Conservation (phyloP, 2,329 filamentous ascomycete genomes). For the Xylaria sp. region DNA sequence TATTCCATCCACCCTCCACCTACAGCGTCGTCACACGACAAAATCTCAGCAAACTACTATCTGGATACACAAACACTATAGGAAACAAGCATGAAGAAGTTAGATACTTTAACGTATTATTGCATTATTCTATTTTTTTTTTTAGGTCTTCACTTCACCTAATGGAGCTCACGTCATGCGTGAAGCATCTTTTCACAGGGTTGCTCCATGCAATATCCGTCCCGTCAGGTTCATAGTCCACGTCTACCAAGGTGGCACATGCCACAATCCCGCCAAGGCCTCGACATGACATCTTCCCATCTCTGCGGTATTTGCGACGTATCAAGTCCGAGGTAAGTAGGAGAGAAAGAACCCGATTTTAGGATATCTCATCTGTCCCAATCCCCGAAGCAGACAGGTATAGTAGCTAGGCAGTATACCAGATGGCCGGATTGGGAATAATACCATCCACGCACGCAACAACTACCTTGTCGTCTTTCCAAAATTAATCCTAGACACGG, state of each 20-base stretch:
- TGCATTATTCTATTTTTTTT: slow-evolving; percentile 36
- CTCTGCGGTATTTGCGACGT: slow-evolving; percentile 1
- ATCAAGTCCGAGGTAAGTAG: background rate
- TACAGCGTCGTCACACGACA: background rate
- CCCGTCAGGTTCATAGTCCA: slow-evolving; percentile 5
- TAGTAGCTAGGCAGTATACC: background rate
- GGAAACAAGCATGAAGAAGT: background rate
- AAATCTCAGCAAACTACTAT: background rate
- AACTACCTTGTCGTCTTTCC: background rate
- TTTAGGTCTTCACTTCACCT: slow-evolving; percentile 1
- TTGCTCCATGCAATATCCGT: slow-evolving; percentile 27
- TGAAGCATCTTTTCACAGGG: slow-evolving; percentile 19
- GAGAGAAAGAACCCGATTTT: background rate
- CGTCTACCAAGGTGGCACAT: background rate
- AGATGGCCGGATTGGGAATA: background rate
- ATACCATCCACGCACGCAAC: background rate
- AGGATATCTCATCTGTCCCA: slow-evolving; percentile 2
- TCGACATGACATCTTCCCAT: slow-evolving; percentile 2
- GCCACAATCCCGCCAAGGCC: slow-evolving; percentile 3
- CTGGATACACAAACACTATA: no score
- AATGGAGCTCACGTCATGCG: slow-evolving; percentile 30
- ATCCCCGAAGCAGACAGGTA: background rate
- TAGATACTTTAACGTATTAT: slow-evolving; percentile 33
- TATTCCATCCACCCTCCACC: background rate
- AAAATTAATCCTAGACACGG: slow-evolving; percentile 6